phyloP scores from a whole-genome alignment of 2,329 filamentous ascomycete species.

The Sporothrix protearum region DNA sequence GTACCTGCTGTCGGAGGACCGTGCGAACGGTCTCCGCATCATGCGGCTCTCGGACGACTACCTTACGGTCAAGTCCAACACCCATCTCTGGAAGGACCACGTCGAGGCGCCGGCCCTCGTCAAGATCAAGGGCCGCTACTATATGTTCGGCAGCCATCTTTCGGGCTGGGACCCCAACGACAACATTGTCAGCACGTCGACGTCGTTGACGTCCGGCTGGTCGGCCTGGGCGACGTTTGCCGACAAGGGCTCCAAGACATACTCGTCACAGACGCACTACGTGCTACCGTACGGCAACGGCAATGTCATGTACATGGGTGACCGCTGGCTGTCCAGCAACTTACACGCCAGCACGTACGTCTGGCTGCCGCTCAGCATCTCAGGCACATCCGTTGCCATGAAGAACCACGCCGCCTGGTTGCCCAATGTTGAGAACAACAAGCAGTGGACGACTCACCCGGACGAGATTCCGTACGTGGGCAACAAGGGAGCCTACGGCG shows the following conservation, averaged over 20 bases:
- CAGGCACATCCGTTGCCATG: conserved; percentile 50
- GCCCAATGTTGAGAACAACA: conserved; percentile 28
- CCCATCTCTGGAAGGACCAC: conserved; percentile 36
- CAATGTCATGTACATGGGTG: conserved; percentile 51
- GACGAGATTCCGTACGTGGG: conserved; percentile 50
- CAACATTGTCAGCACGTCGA: conserved; percentile 47
- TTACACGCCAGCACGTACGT: conserved; percentile 56
- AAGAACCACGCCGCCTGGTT: conserved; percentile 56
- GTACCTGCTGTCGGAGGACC: conserved; percentile 60
- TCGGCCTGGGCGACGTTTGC: conserved; percentile 49
- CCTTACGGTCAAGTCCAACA: conserved; percentile 25
- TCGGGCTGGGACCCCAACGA: conserved; percentile 49
- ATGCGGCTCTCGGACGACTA: conserved; percentile 30
- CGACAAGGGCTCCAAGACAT: conserved; percentile 45
- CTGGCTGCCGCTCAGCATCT: conserved; percentile 59
- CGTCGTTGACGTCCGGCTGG: conserved; percentile 52
- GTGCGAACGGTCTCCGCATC: conserved; percentile 30
- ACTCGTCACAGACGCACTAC: conserved; percentile 50
- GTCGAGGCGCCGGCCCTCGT: conserved; percentile 53
- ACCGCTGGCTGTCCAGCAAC: conserved; percentile 53
- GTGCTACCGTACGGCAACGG: conserved; percentile 38
- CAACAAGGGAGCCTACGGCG: conserved; percentile 45
- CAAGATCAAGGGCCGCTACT: conserved; percentile 51
- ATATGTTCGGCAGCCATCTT: conserved; percentile 51
- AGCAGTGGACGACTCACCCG: conserved; percentile 40